Base-by-base conservation (phyloP, 2,329 filamentous ascomycete genomes). In the Colletotrichum musae region DNA sequence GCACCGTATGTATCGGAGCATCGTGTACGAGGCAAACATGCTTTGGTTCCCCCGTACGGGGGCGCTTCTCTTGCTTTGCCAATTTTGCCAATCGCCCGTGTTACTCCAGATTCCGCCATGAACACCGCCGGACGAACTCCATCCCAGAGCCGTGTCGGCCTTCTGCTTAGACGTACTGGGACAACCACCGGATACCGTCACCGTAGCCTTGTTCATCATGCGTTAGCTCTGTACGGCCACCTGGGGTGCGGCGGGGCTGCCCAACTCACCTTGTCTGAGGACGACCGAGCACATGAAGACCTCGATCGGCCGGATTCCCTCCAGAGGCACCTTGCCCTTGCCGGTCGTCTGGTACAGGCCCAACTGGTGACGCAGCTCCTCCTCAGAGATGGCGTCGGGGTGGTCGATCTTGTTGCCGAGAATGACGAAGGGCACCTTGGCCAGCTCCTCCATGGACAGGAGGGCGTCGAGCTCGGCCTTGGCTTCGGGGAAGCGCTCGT, bases 341-440 rank as follows among this genome's bases (percentile, higher is more conserved):
- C 95, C 95, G 71, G 94, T 97, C 64, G 95, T 97, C 84, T 98
- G 95, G 85, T 97, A 98, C 77, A 99, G 84, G 72, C 96, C 96
- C 68, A 99, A 87, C 81, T 95, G 93, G 80, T 95, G 92, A 82
- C 96, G 90, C 78, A 98, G 89, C 85, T 98, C 94, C 77, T 98
- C 95, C 88, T 99, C 96, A 73, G 93, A 95, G 63, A 98, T 92
- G 72, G 96, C 96, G 75, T 97, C 93, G 62, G 95, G 95, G 86
- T 98, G 95, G 82, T 99, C 96, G 82, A 99, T 99, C 91, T 99
- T 99, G 91, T 99, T 99, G 76, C 96, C 96, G 72, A 99, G 90
- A 75, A 99, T 91, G 71, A 98, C 90, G 82, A 98, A 98, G 63
- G 96, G 96, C 9, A 97, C 96, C 87, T 97, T 98, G 80, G 90